Base-by-base conservation (phyloP, 2,329 filamentous ascomycete genomes). In the Pseudogymnoascus sp. region DNA sequence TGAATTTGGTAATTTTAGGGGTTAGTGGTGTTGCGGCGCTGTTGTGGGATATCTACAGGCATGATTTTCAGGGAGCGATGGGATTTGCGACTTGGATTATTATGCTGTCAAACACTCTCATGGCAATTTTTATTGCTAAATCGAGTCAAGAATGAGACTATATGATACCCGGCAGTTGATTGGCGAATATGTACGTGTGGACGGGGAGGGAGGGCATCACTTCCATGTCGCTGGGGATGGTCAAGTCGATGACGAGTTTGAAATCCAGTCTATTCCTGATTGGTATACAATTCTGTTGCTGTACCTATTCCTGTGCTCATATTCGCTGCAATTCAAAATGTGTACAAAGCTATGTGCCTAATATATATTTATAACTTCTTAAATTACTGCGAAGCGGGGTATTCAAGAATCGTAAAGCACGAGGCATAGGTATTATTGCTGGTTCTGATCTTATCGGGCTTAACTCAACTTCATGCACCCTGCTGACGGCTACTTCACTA, bases 21-120 rank as follows among this genome's bases (percentile, higher is more conserved):
- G n/a, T 61, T 15, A 65, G 64, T 33, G 64, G 64, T 17, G 26
- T 63, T n/a, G 19, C 26, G n/a, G 64, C 61, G 5, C 23, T n/a
- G 26, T 10, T 65, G 29, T 65, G 64, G 64, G 61, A 50, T 7
- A n/a, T 56, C 3, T 61, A 31, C n/a, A 63, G 33, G 40, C 23
- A 63, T 56, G 64, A 63, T 59, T 63, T 63, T 26, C 64, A 65
- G 33, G 64, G 62, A 2, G 64, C 50, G 7, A 63, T 65, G 60
- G 61, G 64, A 38, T 61, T 65, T 53, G 64, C 64, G 37, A 38
- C 37, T 19, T 65, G 64, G 64, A 44, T 61, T 61, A 26, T 65
- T 56, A 59, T 35, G 19, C 56, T 61, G 2, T 38, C 61, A 13
- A 60, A 63, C 15, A 59, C 37, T 17, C 37, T 40, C n/a, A 40